Evolutionary conservation across 2,329 filamentous ascomycete genomes (phyloP).

Genomic region (Fusarium staphyleae): DNA sequence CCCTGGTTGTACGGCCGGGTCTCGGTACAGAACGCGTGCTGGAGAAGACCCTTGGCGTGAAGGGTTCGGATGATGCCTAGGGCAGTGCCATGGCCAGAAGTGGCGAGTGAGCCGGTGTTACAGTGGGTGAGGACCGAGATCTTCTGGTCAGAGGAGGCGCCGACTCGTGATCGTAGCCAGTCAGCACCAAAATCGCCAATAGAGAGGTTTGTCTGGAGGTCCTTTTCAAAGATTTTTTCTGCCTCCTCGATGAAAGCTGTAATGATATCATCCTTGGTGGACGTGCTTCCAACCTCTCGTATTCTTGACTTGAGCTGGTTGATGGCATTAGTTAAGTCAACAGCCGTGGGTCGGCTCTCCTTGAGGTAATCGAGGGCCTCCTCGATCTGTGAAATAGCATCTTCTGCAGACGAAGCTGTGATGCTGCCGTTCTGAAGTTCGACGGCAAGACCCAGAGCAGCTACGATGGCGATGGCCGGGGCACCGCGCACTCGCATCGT

Average conservation of each 20-base stretch:
- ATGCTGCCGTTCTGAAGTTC: slow-evolving; percentile 69
- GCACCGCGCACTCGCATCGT: slow-evolving; percentile 81
- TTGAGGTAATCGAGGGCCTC: slow-evolving; percentile 85
- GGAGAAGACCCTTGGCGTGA: slow-evolving; percentile 68
- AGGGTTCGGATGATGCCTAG: slow-evolving; percentile 92
- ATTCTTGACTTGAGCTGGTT: slow-evolving; percentile 75
- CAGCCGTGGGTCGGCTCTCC: slow-evolving; percentile 89
- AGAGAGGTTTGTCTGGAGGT: slow-evolving; percentile 83
- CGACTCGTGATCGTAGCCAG: slow-evolving; percentile 75
- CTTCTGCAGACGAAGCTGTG: slow-evolving; percentile 55
- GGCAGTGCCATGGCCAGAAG: slow-evolving; percentile 96
- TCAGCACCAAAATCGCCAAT: slow-evolving; percentile 85
- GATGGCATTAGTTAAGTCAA: slow-evolving; percentile 92
- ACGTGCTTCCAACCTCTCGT: slow-evolving; percentile 54
- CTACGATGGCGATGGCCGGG: slow-evolving; percentile 98
- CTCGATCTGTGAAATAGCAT: slow-evolving; percentile 75
- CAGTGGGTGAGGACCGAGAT: slow-evolving; percentile 95
- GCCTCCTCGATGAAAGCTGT: slow-evolving; percentile 78
- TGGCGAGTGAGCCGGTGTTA: slow-evolving; percentile 96
- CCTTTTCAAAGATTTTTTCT: slow-evolving; percentile 85
- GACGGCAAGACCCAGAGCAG: slow-evolving; percentile 84
- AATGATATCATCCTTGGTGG: slow-evolving; percentile 61
- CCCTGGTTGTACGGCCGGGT: slow-evolving; percentile 98
- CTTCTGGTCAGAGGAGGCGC: slow-evolving; percentile 54
- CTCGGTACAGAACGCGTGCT: slow-evolving; percentile 94